These are phyloP conservation scores for Umbelopsis sp. DNA, from an alignment of 192 early-diverging fungal species.

Conservation along the genomic window DNA sequence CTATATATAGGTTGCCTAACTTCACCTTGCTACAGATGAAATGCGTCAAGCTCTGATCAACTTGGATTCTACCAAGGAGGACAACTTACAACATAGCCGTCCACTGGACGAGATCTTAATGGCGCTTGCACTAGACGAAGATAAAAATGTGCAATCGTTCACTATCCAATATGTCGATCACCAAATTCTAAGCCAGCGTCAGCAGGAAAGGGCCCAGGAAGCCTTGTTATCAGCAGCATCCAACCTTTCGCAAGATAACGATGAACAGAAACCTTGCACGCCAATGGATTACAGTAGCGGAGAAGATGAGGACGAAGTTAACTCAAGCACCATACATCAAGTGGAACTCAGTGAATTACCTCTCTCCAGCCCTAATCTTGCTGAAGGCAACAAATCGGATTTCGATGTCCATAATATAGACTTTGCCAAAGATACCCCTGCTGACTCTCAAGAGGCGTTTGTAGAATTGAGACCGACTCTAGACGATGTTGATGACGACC, in stretches of 20 bases:
- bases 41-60: conserved; percentile 11
- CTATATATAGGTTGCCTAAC: not conserved
- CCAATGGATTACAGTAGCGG: conserved; percentile 37
- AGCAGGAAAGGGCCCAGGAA: not conserved
- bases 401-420: not conserved
- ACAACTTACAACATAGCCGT: not conserved
- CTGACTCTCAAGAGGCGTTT: conserved; percentile 22
- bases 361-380: conserved; percentile 14
- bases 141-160: conserved; percentile 19
- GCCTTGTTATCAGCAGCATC: not conserved
- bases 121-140: conserved; percentile 3
- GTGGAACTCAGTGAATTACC: conserved; percentile 24
- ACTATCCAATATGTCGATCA: conserved; percentile 13
- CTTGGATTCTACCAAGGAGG: conserved; percentile 13
- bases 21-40: not conserved
- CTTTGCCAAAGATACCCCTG: conserved; percentile 10
- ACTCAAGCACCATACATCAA: not conserved
- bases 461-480: not conserved
- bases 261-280: conserved; percentile 27
- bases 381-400: conserved; percentile 15
- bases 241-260: conserved; percentile 23
- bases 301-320: conserved; percentile 16
- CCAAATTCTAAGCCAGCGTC: not conserved
- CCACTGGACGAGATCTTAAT: conserved; percentile 15
- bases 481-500: conserved; percentile 15